Evolutionary conservation across 2,329 filamentous ascomycete genomes (phyloP).

Genomic region (Beauveria bassiana): DNA sequence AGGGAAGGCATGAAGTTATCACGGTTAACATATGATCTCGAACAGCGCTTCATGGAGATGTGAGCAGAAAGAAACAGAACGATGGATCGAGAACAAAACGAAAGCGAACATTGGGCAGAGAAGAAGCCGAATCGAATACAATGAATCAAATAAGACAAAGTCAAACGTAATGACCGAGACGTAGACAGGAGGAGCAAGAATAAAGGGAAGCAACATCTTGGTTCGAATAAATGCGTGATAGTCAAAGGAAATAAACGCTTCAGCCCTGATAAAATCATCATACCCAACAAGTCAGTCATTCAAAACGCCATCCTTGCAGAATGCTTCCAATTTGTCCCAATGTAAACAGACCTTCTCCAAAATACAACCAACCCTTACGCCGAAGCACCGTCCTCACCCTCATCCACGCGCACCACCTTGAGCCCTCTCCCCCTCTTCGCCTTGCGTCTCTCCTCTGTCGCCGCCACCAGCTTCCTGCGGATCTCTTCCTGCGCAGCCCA

Average conservation of each 20-base stretch:
- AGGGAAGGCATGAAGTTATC: neutral
- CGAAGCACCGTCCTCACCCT: conserved; percentile 2
- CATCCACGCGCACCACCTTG: conserved; percentile 33
- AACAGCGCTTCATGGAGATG: neutral
- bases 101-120: neutral
- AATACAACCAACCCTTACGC: neutral
- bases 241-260: neutral
- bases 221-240: neutral
- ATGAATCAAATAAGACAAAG: no score
- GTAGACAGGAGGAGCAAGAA: neutral
- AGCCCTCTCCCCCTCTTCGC: conserved; percentile 34
- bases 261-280: neutral
- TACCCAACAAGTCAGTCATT: neutral
- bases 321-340: neutral
- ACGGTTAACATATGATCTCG: neutral
- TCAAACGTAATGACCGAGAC: neutral
- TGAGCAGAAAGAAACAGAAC: neutral
- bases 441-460: conserved; percentile 38
- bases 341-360: neutral
- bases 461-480: conserved; percentile 39
- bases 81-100: no score
- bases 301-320: neutral
- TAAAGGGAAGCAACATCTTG: neutral
- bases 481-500: conserved; percentile 47
- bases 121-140: no score